Evolutionary conservation across 2,329 filamentous ascomycete species (phyloP).

Genomic region (Hypoxylon sp.): DNA sequence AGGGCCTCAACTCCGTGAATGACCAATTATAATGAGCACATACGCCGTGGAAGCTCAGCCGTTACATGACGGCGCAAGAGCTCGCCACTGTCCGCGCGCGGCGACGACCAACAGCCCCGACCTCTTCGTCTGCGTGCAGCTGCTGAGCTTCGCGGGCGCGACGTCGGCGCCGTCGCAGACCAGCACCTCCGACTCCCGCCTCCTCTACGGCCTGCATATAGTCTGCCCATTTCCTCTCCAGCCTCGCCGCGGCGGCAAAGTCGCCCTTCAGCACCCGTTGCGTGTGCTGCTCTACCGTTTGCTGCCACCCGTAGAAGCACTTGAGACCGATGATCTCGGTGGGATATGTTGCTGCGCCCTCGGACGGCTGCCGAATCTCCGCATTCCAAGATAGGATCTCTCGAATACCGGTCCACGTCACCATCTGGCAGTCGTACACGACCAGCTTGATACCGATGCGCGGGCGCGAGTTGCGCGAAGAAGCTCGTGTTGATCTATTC

Average conservation of each 20-base stretch:
- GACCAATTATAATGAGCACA: slow-evolving; percentile 21
- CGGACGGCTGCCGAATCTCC: slow-evolving; percentile 66
- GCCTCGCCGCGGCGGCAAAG: slow-evolving; percentile 73
- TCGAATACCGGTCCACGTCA: slow-evolving; percentile 91
- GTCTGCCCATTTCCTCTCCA: slow-evolving; percentile 91
- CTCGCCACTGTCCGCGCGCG: slow-evolving; percentile 68
- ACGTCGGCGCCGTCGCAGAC: slow-evolving; percentile 73
- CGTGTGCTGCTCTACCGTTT: slow-evolving; percentile 92
- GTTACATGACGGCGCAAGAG: slow-evolving; percentile 71
- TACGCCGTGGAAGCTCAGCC: slow-evolving; percentile 15
- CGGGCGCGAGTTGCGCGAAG: slow-evolving; percentile 53
- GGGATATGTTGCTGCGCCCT: slow-evolving; percentile 64
- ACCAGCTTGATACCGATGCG: slow-evolving; percentile 75
- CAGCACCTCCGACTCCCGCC: slow-evolving; percentile 72
- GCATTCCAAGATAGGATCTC: slow-evolving; percentile 88
- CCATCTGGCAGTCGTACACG: slow-evolving; percentile 89
- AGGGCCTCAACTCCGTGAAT: slow-evolving; percentile 19
- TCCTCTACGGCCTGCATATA: slow-evolving; percentile 95
- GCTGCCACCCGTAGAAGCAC: slow-evolving; percentile 95
- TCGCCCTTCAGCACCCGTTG: slow-evolving; percentile 84
- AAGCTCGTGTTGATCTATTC: slow-evolving; percentile 61
- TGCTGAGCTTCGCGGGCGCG: slow-evolving; percentile 83
- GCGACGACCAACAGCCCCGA: slow-evolving; percentile 65
- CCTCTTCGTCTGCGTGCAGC: slow-evolving; percentile 82
- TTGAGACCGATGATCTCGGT: slow-evolving; percentile 85